Base-by-base conservation (phyloP, 805 yeast genomes). In the Candida xyloterini region DNA sequence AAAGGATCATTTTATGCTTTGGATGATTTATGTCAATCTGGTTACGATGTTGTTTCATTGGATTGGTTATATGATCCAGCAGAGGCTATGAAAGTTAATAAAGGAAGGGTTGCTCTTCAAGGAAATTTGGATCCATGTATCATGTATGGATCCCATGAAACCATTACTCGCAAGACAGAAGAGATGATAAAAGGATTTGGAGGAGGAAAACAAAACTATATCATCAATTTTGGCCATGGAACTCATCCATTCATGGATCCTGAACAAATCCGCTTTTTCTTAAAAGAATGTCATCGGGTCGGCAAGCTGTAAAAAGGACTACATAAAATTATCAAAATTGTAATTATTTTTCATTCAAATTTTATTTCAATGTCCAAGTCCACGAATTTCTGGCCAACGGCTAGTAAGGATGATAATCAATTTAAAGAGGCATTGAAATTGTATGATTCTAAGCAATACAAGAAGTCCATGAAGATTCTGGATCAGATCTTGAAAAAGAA, bases 191-290 rank as follows among this genome's bases (percentile, higher is more conserved):
- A 71, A 43, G 95, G 90, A 6, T 93, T 93, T 59, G 93, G 93
- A n/a, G 95, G 95, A 31, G 96, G 96, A 15, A 88, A 88, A 63
- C 79, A 85, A 57, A 76, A 83, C 56, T 93, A 93, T 67, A 91
- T 93, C 51, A 82, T 91, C 53, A 93, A 93, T 69, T 85, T 93
- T 57, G 99, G 99, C 33, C 99, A 93, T 55, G 99, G 99, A 13
- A 93, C 99, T 15, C 97, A 89, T 61, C 99, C 99, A 15, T 88
- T 86, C 66, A 89, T 93, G 95, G 84, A 87, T 48, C 96, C 98
- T 9, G 95, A 85, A 49, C 84, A 84, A 62, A 77, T 93, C 46
- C 80, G 78, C 44, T 86, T 79, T 65, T 93, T 93, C 67, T 70
- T 93, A 57, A 68, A 87, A 63, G 96, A 88, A 62, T 84, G 93